A percentile compares a stretch with the other conserved stretches of the same genome.
These are phyloP conservation scores for Meyerozyma sp. DNA, from an alignment of 1,139 yeast genomes.

Conservation along the genomic window DNA sequence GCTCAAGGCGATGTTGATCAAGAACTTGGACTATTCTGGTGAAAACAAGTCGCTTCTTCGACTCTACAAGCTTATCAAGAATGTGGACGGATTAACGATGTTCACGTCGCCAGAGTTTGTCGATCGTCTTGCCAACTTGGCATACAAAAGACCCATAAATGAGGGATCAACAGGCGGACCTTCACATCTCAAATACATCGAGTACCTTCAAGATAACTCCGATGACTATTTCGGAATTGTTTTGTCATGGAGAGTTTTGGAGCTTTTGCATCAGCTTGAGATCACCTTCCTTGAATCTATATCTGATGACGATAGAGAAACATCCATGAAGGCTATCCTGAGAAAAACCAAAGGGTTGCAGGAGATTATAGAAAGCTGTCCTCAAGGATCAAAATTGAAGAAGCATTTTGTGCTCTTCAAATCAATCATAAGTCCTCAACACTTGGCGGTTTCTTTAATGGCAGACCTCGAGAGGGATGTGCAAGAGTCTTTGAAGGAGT, in stretches of 20 bases:
- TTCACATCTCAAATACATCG: slow-evolving; percentile 28
- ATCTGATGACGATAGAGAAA: slow-evolving; percentile 9
- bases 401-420: slow-evolving; percentile 25
- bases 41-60: slow-evolving; percentile 16
- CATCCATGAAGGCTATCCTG: slow-evolving; percentile 14
- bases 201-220: slow-evolving; percentile 17
- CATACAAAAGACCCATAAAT: slow-evolving; percentile 18
- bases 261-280: slow-evolving; percentile 29
- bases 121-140: slow-evolving; percentile 24
- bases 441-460: slow-evolving; percentile 17
- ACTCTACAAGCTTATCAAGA: slow-evolving; percentile 23
- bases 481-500: slow-evolving; percentile 13
- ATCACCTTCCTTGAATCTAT: slow-evolving; percentile 21
- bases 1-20: slow-evolving; percentile 22
- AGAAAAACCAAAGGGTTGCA: slow-evolving; percentile 17
- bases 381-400: slow-evolving; percentile 8
- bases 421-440: slow-evolving; percentile 23
- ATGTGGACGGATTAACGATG: slow-evolving; percentile 29
- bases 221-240: slow-evolving; percentile 23
- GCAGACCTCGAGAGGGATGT: slow-evolving; percentile 16
- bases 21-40: slow-evolving; percentile 29
- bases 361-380: slow-evolving; percentile 3
- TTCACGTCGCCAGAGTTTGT: slow-evolving; percentile 25
- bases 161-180: slow-evolving; percentile 21
- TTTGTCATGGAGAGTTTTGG: slow-evolving; percentile 35